phyloP scores from a whole-genome alignment of 371 early-diverging fungal genomes.

The Mucor piriformis region DNA sequence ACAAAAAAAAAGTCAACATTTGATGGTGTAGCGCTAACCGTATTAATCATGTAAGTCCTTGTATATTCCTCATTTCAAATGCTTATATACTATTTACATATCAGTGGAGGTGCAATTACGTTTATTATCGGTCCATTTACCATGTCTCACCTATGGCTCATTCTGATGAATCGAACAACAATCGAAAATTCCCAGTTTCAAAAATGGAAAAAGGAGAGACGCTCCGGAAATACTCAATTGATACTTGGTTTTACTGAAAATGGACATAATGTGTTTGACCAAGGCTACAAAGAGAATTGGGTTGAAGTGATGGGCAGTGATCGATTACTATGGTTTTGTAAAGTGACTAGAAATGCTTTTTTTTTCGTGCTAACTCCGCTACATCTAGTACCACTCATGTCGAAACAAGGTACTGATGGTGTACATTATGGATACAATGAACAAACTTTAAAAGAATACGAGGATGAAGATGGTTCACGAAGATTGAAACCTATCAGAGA shows the following conservation, averaged over 20 bases:
- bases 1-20: conserved; percentile 25
- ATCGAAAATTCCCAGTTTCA: conserved; percentile 47
- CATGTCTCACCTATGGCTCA: conserved; percentile 48
- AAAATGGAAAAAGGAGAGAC: conserved; percentile 28
- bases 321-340: conserved; percentile 38
- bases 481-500: neutral
- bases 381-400: conserved; percentile 20
- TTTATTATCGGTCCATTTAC: conserved; percentile 44
- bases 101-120: conserved; percentile 32
- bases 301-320: conserved; percentile 35
- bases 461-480: conserved; percentile 14
- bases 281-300: conserved; percentile 40
- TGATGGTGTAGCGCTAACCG: conserved; percentile 28
- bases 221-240: conserved; percentile 2
- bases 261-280: conserved; percentile 43
- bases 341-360: neutral
- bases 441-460: conserved; percentile 12
- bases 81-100: neutral
- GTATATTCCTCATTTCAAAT: neutral
- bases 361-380: too few relatives aligned
- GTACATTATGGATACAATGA: conserved; percentile 22
- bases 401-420: conserved; percentile 10
- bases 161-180: conserved; percentile 52
- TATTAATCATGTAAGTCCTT: conserved; percentile 33
- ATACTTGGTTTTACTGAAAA: conserved; percentile 29